phyloP scores from a whole-genome alignment of 768 basidiomycete genomes.

The Phlegmacium glaucopus region DNA sequence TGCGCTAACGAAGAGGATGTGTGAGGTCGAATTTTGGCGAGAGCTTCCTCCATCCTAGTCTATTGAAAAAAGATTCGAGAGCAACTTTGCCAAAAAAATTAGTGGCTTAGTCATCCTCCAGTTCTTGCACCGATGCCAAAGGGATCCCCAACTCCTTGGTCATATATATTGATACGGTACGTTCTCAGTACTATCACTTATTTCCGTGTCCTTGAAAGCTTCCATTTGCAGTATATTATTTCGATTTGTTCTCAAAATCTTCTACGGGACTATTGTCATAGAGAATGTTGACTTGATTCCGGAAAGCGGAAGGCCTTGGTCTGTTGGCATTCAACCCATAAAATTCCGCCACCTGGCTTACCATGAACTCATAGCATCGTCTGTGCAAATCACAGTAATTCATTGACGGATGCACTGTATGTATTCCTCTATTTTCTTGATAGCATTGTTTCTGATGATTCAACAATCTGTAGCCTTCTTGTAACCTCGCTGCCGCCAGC shows the following conservation, averaged over 20 bases:
- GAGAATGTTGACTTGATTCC: conserved; percentile 76
- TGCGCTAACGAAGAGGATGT: conserved; percentile 76
- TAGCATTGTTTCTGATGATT: conserved; percentile 1
- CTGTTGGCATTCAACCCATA: conserved; percentile 12
- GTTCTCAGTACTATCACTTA: background rate
- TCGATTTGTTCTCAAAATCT: conserved; percentile 83
- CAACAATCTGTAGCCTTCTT: conserved; percentile 48
- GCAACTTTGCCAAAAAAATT: background rate
- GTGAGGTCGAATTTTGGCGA: conserved; percentile 87
- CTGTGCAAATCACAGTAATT: conserved; percentile 85
- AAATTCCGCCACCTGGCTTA: background rate
- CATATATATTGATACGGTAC: conserved; percentile 65
- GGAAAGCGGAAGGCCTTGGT: conserved; percentile 73
- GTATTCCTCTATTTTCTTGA: conserved; percentile 17
- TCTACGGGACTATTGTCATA: conserved; percentile 86
- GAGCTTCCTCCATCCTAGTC: conserved; percentile 53
- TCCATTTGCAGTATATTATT: conserved; percentile 53
- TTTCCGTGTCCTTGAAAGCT: background rate
- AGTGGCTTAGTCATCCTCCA: background rate
- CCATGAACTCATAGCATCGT: conserved; percentile 55
- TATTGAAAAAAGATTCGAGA: too few relatives aligned
- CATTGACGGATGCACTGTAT: conserved; percentile 82
- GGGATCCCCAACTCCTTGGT: conserved; percentile 35
- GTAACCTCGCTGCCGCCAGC: conserved; percentile 69
- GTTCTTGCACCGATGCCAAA: background rate